Evolutionary conservation across 164 flowering plant species (phyloP).

Genomic region (Saururus chinensis): DNA sequence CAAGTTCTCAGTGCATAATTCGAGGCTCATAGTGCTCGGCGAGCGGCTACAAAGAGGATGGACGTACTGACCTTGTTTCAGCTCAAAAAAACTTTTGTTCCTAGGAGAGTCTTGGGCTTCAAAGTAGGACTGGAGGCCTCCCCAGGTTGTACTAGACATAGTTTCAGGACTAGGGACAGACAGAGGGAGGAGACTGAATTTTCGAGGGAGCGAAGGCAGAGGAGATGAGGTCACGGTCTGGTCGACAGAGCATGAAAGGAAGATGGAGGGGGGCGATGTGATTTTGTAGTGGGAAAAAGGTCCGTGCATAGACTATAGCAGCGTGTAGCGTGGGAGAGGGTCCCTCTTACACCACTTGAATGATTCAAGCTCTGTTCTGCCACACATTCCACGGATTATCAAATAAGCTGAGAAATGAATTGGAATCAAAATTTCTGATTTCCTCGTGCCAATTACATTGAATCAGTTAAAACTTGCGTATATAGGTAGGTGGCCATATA

Average conservation of each 20-base stretch:
- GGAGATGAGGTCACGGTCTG: background rate
- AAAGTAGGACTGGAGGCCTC: slow-evolving; percentile 36
- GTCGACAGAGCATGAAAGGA: slow-evolving; percentile 11
- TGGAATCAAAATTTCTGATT: background rate
- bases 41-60: slow-evolving; percentile 51
- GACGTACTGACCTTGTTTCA: slow-evolving; percentile 15
- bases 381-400: background rate
- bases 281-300: slow-evolving; percentile 49
- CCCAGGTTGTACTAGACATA: slow-evolving; percentile 48
- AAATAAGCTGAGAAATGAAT: no score
- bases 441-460: background rate
- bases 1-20: slow-evolving; percentile 81
- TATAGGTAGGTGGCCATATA: no score
- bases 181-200: background rate
- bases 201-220: slow-evolving; percentile 1
- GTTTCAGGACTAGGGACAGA: background rate
- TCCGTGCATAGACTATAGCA: slow-evolving; percentile 8
- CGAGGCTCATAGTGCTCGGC: slow-evolving; percentile 50
- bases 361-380: slow-evolving; percentile 9
- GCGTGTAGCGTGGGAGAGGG: slow-evolving; percentile 8
- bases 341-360: slow-evolving; percentile 35
- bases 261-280: slow-evolving; percentile 20
- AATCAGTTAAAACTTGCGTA: background rate
- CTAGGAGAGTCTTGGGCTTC: slow-evolving; percentile 15
- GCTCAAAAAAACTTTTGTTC: background rate